Evolutionary conservation across 148 eudicot species (phyloP), one percentile per base, ranked within the genome.

Genomic region (Cornus controversa): DNA sequence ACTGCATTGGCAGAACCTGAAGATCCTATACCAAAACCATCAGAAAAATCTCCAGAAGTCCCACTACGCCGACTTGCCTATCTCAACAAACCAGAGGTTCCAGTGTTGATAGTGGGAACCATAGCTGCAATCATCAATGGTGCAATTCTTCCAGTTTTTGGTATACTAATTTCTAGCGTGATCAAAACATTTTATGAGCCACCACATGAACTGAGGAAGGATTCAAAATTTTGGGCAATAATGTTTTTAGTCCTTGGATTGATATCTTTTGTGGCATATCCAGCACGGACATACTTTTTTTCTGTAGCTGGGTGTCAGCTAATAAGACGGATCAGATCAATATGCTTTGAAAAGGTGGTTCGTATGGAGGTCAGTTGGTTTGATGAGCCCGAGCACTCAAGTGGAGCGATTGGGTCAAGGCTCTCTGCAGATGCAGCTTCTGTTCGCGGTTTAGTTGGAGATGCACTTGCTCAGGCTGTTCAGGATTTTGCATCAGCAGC

Each of bases 361-460:
- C n/a, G 67, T 47, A 93, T 93, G 98, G 98, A 93, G 82, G 83
- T 93, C 9, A 81, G 89, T 64, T 93, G 96, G 96, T 93, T 91
- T 69, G 98, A 93, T 73, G 86, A 93, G 73, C 76, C 92, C 0
- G 85, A 89, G 14, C 83, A 94, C 79, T 90, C 98, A 8, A 94
- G 91, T 79, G 98, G 98, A 47, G 85, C 89, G 5, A 88, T 94
- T 66, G 98, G 98, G 54, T 90, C 98, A 57, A 86, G 90, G 71
- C 85, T 94, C 26, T 92, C 97, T 31, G 78, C 88, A 8, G 93
- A 94, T 87, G 98, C 98, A 37, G 92, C 97, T 0, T 78, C 77
- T 10, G 87, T 94, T 4, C 88, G 98, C 23, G 92, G 84, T 69
- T 80, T 94, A 42, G 97, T 94, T 31, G 98, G 97, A 63, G 98